Evolutionary conservation across 768 basidiomycete genomes (phyloP).

Genomic region (Suillus sp.): DNA sequence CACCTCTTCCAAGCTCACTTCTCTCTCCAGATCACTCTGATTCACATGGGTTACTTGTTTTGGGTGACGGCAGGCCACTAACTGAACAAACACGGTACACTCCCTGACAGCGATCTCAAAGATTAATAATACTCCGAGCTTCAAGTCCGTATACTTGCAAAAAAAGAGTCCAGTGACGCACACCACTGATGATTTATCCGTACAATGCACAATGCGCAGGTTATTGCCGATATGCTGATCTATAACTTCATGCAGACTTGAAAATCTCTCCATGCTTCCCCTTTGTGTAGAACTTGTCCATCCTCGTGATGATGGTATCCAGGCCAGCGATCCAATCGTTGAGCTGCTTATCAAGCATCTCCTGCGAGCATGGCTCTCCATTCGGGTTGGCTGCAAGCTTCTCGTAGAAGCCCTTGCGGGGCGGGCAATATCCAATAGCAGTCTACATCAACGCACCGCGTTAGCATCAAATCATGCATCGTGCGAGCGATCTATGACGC

Average conservation of each 20-base stretch:
- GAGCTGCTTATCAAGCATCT: slow-evolving; percentile 57
- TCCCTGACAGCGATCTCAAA: not conserved
- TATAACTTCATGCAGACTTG: slow-evolving; percentile 4
- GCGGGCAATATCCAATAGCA: slow-evolving; percentile 62
- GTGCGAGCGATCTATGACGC: not conserved
- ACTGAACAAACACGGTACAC: not conserved
- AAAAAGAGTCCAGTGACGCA: not conserved
- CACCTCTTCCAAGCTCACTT: not conserved
- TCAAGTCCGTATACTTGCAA: not conserved
- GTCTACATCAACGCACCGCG: slow-evolving; percentile 43
- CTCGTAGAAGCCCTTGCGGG: slow-evolving; percentile 61
- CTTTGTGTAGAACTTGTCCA: slow-evolving; percentile 55
- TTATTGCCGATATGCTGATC: slow-evolving; percentile 4
- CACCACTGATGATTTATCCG: not conserved
- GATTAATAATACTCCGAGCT: not conserved
- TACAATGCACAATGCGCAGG: not conserved
- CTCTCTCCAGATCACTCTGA: not conserved
- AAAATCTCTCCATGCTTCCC: slow-evolving; percentile 52
- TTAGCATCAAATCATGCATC: not conserved
- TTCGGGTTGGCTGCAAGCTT: slow-evolving; percentile 63
- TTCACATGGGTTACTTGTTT: not conserved
- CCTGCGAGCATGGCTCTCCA: slow-evolving; percentile 47
- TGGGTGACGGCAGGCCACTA: not conserved
- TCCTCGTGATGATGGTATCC: slow-evolving; percentile 49
- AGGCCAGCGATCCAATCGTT: slow-evolving; percentile 62